Percentiles rank a stretch among this genome's conserved stretches.
phyloP scores from a whole-genome alignment of 2,329 filamentous ascomycete species.

The Curvularia spicifera region DNA sequence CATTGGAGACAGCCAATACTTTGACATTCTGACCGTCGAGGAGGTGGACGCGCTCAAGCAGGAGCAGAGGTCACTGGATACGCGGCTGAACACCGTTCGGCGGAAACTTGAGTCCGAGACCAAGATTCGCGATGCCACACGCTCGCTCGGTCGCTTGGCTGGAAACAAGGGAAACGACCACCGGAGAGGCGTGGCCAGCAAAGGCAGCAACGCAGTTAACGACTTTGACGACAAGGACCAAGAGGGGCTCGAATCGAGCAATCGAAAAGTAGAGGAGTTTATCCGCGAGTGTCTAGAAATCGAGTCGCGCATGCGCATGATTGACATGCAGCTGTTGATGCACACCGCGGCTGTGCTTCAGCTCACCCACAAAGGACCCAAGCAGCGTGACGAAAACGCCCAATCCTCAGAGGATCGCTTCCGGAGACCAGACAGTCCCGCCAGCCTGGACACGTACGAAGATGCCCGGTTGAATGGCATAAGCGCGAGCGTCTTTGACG shows the following conservation, averaged over 20 bases:
- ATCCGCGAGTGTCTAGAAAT: conserved; percentile 79
- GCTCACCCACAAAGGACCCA: conserved; percentile 80
- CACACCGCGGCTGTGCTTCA: conserved; percentile 94
- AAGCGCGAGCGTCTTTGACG: conserved; percentile 72
- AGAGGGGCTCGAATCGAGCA: conserved; percentile 74
- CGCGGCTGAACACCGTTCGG: conserved; percentile 80
- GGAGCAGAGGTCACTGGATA: conserved; percentile 73
- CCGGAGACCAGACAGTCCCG: conserved; percentile 71
- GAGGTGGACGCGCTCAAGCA: conserved; percentile 93
- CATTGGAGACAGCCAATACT: conserved; percentile 83
- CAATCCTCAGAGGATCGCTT: conserved; percentile 43
- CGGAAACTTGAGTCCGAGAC: conserved; percentile 87
- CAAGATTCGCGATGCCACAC: conserved; percentile 92
- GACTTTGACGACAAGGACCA: conserved; percentile 62
- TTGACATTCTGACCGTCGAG: conserved; percentile 85
- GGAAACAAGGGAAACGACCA: conserved; percentile 59
- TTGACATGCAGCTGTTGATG: conserved; percentile 76
- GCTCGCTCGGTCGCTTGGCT: conserved; percentile 83
- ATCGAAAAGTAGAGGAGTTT: conserved; percentile 84
- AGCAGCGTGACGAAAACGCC: conserved; percentile 61
- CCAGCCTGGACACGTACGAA: conserved; percentile 75
- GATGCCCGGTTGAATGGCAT: conserved; percentile 60
- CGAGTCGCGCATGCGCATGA: conserved; percentile 76
- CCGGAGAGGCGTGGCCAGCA: conserved; percentile 60
- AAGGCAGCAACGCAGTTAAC: conserved; percentile 47